phyloP scores from a whole-genome alignment of 2,329 filamentous ascomycete genomes.

The Aspergillus sp. region DNA sequence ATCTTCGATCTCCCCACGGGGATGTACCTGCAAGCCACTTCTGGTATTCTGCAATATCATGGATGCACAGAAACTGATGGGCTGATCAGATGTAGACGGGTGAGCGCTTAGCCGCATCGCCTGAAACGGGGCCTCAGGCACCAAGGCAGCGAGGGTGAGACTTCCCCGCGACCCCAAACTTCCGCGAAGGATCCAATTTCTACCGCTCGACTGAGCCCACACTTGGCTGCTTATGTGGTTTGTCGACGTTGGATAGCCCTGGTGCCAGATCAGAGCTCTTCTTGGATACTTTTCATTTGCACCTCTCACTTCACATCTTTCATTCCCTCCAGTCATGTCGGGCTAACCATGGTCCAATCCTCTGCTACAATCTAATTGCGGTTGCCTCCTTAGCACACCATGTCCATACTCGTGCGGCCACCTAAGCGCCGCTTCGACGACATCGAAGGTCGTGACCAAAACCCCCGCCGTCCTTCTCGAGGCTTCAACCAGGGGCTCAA shows the following conservation, averaged over 20 bases:
- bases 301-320: background rate
- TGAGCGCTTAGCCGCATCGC: too few relatives aligned
- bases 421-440: slow-evolving; percentile 34
- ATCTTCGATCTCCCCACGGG: too few relatives aligned
- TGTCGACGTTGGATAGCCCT: background rate
- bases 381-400: slow-evolving; percentile 13
- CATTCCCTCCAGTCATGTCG: background rate
- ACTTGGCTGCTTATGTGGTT: background rate
- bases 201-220: background rate
- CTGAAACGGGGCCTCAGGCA: background rate
- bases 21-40: too few relatives aligned
- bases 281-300: background rate
- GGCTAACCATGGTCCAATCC: background rate
- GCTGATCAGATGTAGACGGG: too few relatives aligned
- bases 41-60: too few relatives aligned
- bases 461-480: slow-evolving; percentile 5
- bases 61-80: too few relatives aligned
- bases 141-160: background rate
- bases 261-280: background rate
- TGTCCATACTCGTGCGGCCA: slow-evolving; percentile 34
- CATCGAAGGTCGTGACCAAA: slow-evolving; percentile 22
- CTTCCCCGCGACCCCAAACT: slow-evolving; percentile 14
- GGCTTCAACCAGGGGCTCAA: slow-evolving; percentile 4
- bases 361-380: slow-evolving; percentile 11
- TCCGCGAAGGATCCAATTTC: background rate